phyloP scores from a whole-genome alignment of 768 basidiomycete species.

The Hydnomerulius pinastri region DNA sequence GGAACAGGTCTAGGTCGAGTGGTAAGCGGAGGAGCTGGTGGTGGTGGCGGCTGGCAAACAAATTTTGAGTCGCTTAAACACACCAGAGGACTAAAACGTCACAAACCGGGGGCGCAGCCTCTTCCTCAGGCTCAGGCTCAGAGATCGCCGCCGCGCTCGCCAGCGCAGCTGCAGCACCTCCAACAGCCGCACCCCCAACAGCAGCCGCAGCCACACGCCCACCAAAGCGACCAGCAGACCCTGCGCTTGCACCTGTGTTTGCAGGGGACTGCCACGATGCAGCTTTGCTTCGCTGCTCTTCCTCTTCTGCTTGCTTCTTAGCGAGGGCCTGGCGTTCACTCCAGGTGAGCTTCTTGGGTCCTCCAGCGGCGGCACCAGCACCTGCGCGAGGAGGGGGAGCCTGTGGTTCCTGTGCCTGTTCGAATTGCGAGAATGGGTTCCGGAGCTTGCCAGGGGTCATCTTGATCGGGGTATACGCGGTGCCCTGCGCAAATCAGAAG shows the following conservation, averaged over 20 bases:
- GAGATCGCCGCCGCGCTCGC: slow-evolving; percentile 14
- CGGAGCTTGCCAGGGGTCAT: slow-evolving; percentile 86
- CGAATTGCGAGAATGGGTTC: slow-evolving; percentile 74
- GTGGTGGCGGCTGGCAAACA: slow-evolving; percentile 29
- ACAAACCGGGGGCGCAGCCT: slow-evolving; percentile 31
- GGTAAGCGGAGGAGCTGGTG: slow-evolving; percentile 23
- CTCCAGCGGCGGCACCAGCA: slow-evolving; percentile 25
- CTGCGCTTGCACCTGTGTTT: slow-evolving; percentile 32
- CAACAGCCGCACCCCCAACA: slow-evolving; percentile 34
- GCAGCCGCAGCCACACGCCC: slow-evolving; percentile 30
- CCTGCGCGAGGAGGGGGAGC: slow-evolving; percentile 26
- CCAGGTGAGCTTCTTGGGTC: slow-evolving; percentile 87
- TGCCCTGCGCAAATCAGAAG: slow-evolving; percentile 47
- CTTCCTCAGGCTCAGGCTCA: slow-evolving; percentile 31
- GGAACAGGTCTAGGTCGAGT: slow-evolving; percentile 21
- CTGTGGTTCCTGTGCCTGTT: slow-evolving; percentile 44
- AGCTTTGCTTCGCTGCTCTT: slow-evolving; percentile 62
- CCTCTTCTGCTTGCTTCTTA: slow-evolving; percentile 83
- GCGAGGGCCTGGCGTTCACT: slow-evolving; percentile 89
- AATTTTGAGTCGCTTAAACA: slow-evolving; percentile 4
- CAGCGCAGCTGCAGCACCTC: slow-evolving; percentile 28
- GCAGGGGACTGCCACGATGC: slow-evolving; percentile 49
- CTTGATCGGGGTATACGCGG: slow-evolving; percentile 85
- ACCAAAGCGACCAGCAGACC: slow-evolving; percentile 42
- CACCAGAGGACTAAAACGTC: neutral